Conservation (phyloP, 495 filamentous ascomycete species). For the Opeltia flavorubescens region DNA sequence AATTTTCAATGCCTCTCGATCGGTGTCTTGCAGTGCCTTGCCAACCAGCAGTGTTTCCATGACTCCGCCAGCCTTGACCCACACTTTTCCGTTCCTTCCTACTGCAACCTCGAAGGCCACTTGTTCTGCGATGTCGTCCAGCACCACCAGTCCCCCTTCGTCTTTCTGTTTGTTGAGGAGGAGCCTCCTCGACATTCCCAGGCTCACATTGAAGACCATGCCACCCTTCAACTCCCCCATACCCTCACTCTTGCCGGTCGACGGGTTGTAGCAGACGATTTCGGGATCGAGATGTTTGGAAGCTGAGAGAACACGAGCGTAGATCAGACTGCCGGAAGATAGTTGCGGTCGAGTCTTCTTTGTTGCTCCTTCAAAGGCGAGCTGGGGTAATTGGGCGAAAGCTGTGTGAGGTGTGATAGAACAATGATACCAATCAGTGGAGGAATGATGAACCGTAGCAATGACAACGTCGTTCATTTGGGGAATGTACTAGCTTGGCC, state of each 20-base stretch:
- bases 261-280: constrained; percentile 71
- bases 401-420: constrained; percentile 54
- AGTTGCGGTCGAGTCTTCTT: constrained; percentile 84
- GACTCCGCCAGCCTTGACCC: constrained; percentile 64
- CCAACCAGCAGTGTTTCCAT: constrained; percentile 62
- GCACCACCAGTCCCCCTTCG: constrained; percentile 50
- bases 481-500: constrained; percentile 56
- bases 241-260: constrained; percentile 80
- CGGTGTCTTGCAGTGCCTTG: constrained; percentile 63
- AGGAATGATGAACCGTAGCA: constrained; percentile 63
- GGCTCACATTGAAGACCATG: constrained; percentile 70
- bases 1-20: constrained; percentile 47
- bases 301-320: constrained; percentile 62
- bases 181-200: constrained; percentile 67
- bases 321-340: constrained; percentile 59
- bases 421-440: constrained; percentile 63
- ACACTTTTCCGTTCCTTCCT: constrained; percentile 84
- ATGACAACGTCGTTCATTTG: constrained; percentile 68
- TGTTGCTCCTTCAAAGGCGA: constrained; percentile 80
- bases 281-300: constrained; percentile 78
- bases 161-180: constrained; percentile 47
- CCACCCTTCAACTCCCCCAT: constrained; percentile 75
- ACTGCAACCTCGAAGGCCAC: constrained; percentile 86
- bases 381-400: constrained; percentile 63
- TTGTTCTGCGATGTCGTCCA: constrained; percentile 73